Evolutionary conservation across 352 stramenopile genomes (phyloP).

Genomic region (Phytopythium litorale): DNA sequence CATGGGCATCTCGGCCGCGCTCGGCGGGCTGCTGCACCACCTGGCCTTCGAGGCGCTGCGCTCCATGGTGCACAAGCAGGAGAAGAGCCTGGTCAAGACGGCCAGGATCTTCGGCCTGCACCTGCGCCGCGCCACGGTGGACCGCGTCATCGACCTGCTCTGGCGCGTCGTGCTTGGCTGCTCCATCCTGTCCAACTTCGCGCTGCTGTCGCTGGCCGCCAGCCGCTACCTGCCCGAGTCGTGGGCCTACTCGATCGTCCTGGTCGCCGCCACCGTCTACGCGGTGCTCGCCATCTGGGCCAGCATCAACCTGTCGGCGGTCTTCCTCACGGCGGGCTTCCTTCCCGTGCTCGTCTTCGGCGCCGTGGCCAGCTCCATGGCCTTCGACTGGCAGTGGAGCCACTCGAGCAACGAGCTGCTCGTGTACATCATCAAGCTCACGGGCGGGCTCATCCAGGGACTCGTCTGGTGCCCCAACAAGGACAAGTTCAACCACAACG

Average conservation of each 20-base stretch:
- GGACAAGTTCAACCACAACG: slow-evolving; percentile 88
- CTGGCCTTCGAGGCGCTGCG: slow-evolving; percentile 74
- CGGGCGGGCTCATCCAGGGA: slow-evolving; percentile 73
- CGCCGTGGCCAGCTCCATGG: slow-evolving; percentile 64
- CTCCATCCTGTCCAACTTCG: slow-evolving; percentile 86
- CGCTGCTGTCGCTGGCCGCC: slow-evolving; percentile 67
- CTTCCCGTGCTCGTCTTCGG: slow-evolving; percentile 81
- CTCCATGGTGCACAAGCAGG: slow-evolving; percentile 68
- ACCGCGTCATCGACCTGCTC: slow-evolving; percentile 65
- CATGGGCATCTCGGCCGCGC: slow-evolving; percentile 70
- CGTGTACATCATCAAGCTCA: slow-evolving; percentile 77
- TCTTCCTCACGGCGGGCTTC: slow-evolving; percentile 83
- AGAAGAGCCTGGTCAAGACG: slow-evolving; percentile 58
- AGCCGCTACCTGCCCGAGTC: slow-evolving; percentile 69
- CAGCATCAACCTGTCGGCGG: slow-evolving; percentile 77
- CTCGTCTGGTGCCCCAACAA: slow-evolving; percentile 79
- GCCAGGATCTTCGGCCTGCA: slow-evolving; percentile 71
- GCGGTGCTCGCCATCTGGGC: slow-evolving; percentile 71
- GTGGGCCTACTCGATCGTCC: slow-evolving; percentile 79
- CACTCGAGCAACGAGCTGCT: slow-evolving; percentile 79
- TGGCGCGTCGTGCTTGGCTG: slow-evolving; percentile 82
- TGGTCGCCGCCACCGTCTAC: slow-evolving; percentile 58
- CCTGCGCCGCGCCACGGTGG: slow-evolving; percentile 64
- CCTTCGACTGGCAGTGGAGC: slow-evolving; percentile 78
- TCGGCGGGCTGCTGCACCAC: slow-evolving; percentile 79